phyloP scores from a whole-genome alignment of 495 filamentous ascomycete genomes.

The Daldinia bambusicola region DNA sequence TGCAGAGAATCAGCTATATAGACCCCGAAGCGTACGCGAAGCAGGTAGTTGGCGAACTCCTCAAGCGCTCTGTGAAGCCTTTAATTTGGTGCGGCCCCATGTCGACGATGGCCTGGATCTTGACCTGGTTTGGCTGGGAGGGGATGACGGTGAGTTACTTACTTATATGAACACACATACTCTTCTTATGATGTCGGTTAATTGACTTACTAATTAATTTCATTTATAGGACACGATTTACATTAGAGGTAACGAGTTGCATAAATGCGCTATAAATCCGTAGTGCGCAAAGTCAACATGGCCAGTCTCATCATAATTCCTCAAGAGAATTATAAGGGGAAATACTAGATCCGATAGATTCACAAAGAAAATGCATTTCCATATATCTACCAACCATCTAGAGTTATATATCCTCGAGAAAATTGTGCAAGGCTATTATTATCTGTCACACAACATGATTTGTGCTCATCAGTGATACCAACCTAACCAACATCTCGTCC shows the following conservation, averaged over 20 bases:
- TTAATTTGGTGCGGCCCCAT: slow-evolving; percentile 40
- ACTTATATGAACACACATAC: not conserved
- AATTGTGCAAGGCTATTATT: too few relatives aligned
- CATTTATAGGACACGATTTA: slow-evolving; percentile 22
- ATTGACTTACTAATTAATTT: not conserved
- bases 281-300: not conserved
- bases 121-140: slow-evolving; percentile 48
- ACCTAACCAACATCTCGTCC: too few relatives aligned
- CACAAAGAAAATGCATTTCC: not conserved
- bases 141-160: slow-evolving; percentile 40
- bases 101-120: slow-evolving; percentile 37
- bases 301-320: not conserved
- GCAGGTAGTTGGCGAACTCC: slow-evolving; percentile 30
- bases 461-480: too few relatives aligned
- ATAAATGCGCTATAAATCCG: slow-evolving; percentile 13
- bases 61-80: slow-evolving; percentile 29
- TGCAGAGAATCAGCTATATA: slow-evolving; percentile 14
- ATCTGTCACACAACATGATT: too few relatives aligned
- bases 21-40: slow-evolving; percentile 33
- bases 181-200: too few relatives aligned
- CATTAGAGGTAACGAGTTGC: slow-evolving; percentile 22
- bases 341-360: not conserved
- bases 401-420: too few relatives aligned
- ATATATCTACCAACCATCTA: too few relatives aligned
- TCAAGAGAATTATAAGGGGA: not conserved